Evolutionary conservation across 768 basidiomycete genomes (phyloP), one percentile per base, ranked within the genome.

Genomic region (Kwoniella newhampshirensis): DNA sequence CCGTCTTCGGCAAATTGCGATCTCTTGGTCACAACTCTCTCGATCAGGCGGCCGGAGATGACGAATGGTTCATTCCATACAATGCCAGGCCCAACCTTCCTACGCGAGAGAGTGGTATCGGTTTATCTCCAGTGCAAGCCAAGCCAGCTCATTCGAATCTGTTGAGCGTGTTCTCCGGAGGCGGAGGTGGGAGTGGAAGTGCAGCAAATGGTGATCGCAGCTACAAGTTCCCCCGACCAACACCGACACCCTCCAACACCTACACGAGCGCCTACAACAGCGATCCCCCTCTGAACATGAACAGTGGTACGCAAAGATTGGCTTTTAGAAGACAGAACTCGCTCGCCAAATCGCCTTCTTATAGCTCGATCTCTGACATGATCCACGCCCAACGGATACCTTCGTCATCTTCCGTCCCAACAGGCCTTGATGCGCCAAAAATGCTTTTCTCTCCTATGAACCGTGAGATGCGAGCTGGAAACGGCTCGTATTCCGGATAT

Each of bases 41-140:
- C 25, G 56, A 51, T 23, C 42, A 48, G 3, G 11, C 48, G 1
- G 21, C 27, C 1, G 50, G 46, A 20, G 46, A 45, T 23, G 68
- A 70, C 53, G 64, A 66, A 28, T 70, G 68, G 68, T 64, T 55
- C 51, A 70, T 66, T 39, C 68, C 68, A 47, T 69, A 69, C 47
- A 68, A 64, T 51, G 45, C 57, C 45, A 39, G 52, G 25, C 40
- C 40, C 39, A 37, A 46, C 15, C n/a, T 48, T 39, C 41, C 48
- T 6, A 35, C 52, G n/a, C 37, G 51, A 2, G 25, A 63, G 13
- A 55, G 58, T 35, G 63, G 67, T 5, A 65, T 64, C 51, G 63
- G 63, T 8, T 21, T 57, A 27, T 68, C 67, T 2, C 61, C 64
- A 2, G 26, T 50, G 58, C 59, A 37, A 25, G 44, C 45, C 48